These are phyloP conservation scores for Berkeleyomyces rouxiae DNA, from an alignment of 2,329 filamentous ascomycete genomes.

Conservation along the genomic window DNA sequence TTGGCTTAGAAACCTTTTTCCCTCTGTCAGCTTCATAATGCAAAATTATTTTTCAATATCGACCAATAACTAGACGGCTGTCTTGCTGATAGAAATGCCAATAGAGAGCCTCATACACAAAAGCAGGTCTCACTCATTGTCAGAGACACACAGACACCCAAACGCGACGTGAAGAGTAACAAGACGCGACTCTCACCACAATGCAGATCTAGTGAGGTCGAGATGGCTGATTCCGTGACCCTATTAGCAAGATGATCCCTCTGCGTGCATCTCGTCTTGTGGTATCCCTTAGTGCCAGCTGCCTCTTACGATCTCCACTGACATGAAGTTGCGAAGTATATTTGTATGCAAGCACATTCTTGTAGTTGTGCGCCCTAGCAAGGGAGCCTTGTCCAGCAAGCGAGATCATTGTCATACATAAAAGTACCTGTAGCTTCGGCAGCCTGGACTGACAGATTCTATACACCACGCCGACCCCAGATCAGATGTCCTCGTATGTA, in stretches of 20 bases:
- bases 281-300: neutral
- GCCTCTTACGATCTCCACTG: neutral
- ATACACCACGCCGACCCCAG: neutral
- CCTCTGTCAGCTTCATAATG: neutral
- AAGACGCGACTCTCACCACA: neutral
- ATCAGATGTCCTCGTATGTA: too few species aligned
- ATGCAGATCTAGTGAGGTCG: neutral
- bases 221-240: neutral
- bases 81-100: neutral
- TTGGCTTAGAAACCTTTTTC: too few species aligned
- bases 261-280: too few species aligned
- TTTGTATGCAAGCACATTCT: too few species aligned
- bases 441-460: neutral
- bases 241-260: too few species aligned
- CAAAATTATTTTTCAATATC: neutral
- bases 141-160: neutral
- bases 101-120: neutral
- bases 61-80: neutral
- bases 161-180: neutral
- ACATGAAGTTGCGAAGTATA: too few species aligned
- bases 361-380: neutral
- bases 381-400: neutral
- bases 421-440: neutral
- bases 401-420: neutral
- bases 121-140: neutral